Percentiles rank a stretch among this genome's conserved stretches.
Evolutionary conservation across 108 stramenopile species (phyloP).

Genomic region (Cyclotella sp.): DNA sequence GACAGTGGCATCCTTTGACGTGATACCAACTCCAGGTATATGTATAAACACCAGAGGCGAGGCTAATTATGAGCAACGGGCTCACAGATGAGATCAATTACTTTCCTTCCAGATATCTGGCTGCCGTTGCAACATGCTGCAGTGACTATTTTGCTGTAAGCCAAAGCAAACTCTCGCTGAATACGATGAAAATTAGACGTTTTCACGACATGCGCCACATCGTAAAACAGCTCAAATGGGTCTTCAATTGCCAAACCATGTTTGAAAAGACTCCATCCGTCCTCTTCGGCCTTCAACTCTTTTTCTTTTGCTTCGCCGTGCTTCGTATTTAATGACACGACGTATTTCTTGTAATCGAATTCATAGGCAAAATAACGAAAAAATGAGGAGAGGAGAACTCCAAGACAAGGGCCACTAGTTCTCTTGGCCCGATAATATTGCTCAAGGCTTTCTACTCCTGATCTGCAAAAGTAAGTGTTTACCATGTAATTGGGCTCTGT

Average conservation of each 20-base stretch:
- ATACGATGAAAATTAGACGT: conserved; percentile 78
- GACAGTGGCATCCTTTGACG: too few species aligned
- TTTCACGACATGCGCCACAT: conserved; percentile 99
- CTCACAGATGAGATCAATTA: conserved; percentile 85
- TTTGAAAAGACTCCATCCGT: conserved; percentile 91
- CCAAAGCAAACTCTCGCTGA: conserved; percentile 84
- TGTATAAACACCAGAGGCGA: too few species aligned
- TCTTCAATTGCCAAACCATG: conserved; percentile 96
- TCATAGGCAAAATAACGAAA: conserved; percentile 91
- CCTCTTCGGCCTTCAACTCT: conserved; percentile 91
- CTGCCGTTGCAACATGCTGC: conserved; percentile 52
- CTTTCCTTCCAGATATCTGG: conserved; percentile 58
- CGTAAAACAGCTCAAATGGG: conserved; percentile 99
- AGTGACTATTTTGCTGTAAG: conserved; percentile 86
- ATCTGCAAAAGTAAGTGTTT: conserved; percentile 84
- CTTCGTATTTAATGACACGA: conserved; percentile 77
- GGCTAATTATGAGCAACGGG: conserved; percentile 45
- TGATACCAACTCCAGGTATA: too few species aligned
- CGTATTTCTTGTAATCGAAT: conserved; percentile 90
- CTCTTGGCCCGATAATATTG: conserved; percentile 64
- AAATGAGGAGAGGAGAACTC: conserved; percentile 90
- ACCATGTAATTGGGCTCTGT: conserved; percentile 67
- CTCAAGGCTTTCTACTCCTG: conserved; percentile 53
- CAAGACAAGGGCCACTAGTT: conserved; percentile 53
- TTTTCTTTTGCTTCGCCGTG: conserved; percentile 66